Evolutionary conservation across 768 basidiomycete species (phyloP), one percentile per base, ranked within the genome.

Genomic region (Leccinum disarticulatum): DNA sequence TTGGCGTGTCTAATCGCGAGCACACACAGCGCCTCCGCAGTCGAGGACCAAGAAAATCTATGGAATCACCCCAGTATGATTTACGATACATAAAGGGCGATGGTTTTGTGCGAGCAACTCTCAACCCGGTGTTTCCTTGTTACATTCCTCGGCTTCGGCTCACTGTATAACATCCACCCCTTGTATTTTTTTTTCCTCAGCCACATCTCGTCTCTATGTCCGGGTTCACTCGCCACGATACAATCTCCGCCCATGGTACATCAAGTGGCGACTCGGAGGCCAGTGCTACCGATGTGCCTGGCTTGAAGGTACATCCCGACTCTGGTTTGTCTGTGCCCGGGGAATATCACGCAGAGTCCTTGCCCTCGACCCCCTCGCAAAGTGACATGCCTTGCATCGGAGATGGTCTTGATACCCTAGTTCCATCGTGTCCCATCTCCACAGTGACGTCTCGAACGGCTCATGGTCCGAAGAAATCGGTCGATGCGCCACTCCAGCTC

Each of bases 401-500:
- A 19, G 38, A 57, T 33, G 51, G 51, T 19, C 55, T 41, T n/a
- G 59, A 61, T 17, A 36, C 50, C 22, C 38, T 60, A 33, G 28
- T 25, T 19, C 9, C 53, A 19, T 60, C 60, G 27, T 60, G 27
- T 5, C 58, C 62, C 51, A 15, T 54, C 25, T 59, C 60, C 31
- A 51, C 52, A 13, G n/a, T 57, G 46, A 41, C 62, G 19, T 52
- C 47, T 9, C 62, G 13, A 10, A 36, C 54, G 31, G 36, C 25
- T 2, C 55, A 61, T n/a, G 14, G 22, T 28, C 14, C 49, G 11
- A 61, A 59, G 36, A 49, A 50, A 53, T 50, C 36, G 9, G 31
- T 28, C 22, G 57, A 46, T 19, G 38, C 27, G 27, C 52, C 58
- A 3, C 19, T 69, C 46, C 56, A 64, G 15, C 70, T 88, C 53